Percentiles rank a stretch among this genome's conserved stretches.
These are phyloP conservation scores for Auxenochlorella pyrenoidosa DNA, from an alignment of 139 green algal genomes.

Conservation along the genomic window DNA sequence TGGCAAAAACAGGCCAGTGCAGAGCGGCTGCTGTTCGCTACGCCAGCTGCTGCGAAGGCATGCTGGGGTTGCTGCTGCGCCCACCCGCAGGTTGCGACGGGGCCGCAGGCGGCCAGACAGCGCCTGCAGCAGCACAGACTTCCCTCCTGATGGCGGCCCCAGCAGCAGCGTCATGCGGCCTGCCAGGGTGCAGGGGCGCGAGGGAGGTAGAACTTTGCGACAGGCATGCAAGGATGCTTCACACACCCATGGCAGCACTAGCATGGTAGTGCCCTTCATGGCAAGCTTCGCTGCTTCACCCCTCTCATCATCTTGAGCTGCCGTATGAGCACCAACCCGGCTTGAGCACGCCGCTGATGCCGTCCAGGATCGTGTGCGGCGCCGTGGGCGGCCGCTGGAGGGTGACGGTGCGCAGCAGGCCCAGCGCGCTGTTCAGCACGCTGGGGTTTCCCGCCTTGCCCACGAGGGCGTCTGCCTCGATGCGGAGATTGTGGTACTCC, in stretches of 20 bases:
- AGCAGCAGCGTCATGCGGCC: conserved; percentile 66
- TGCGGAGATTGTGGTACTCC: conserved; percentile 68
- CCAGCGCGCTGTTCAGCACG: conserved; percentile 7
- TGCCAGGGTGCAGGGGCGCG: neutral
- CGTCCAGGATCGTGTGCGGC: conserved; percentile 25
- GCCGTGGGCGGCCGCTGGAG: conserved; percentile 14
- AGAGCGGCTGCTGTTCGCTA: no score
- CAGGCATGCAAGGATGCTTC: neutral
- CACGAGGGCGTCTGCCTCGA: conserved; percentile 71
- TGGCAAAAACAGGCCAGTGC: no score
- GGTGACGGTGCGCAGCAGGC: neutral
- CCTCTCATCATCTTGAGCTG: no score
- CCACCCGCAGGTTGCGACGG: conserved; percentile 5
- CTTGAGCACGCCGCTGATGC: conserved; percentile 39
- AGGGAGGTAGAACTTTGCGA: neutral
- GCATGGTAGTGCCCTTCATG: neutral
- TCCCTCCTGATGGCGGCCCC: conserved; percentile 69
- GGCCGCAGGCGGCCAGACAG: conserved; percentile 61
- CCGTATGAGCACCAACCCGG: conserved; percentile 2
- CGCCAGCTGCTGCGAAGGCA: no score
- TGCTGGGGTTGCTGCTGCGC: neutral
- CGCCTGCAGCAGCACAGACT: conserved; percentile 68
- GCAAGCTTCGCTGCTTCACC: no score
- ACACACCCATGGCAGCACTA: no score
- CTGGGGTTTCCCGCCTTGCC: conserved; percentile 39